These are phyloP conservation scores for Chaetomium strumarium DNA, from an alignment of 2,329 filamentous ascomycete genomes.

Conservation along the genomic window DNA sequence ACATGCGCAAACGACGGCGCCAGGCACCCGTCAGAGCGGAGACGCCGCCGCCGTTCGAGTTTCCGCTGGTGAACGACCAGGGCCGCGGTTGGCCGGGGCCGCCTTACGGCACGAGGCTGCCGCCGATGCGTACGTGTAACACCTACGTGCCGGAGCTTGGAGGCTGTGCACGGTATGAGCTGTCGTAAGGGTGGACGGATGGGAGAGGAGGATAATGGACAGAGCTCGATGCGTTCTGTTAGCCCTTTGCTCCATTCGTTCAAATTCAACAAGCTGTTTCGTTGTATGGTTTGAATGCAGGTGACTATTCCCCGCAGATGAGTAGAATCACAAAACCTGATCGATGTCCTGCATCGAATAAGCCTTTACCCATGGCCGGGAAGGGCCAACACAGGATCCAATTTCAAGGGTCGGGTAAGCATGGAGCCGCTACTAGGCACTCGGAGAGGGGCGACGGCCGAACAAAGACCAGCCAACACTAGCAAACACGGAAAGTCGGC, in stretches of 20 bases:
- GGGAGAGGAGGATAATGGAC: neutral
- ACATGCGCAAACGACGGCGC: slow-evolving; percentile 15
- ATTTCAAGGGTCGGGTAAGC: neutral
- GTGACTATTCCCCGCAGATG: no score
- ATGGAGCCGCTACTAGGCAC: neutral
- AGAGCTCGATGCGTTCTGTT: neutral
- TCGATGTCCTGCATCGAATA: neutral
- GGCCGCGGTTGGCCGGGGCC: neutral
- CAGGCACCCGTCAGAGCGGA: slow-evolving; percentile 15
- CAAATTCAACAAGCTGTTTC: neutral
- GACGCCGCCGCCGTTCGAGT: slow-evolving; percentile 17
- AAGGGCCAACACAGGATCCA: no score
- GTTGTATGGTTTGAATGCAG: no score
- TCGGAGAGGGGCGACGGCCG: neutral
- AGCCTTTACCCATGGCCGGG: neutral
- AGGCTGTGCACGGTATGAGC: neutral
- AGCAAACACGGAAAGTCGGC: slow-evolving; percentile 6
- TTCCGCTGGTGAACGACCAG: slow-evolving; percentile 1
- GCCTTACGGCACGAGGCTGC: neutral
- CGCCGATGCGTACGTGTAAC: neutral
- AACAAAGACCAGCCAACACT: neutral
- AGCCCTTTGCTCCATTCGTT: neutral
- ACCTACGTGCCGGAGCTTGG: neutral
- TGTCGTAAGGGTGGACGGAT: neutral
- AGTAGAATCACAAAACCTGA: no score